A percentile compares a stretch with the other conserved stretches of the same genome.
Conservation (phyloP, 116 monocot species). For the Iris pallida region DNA sequence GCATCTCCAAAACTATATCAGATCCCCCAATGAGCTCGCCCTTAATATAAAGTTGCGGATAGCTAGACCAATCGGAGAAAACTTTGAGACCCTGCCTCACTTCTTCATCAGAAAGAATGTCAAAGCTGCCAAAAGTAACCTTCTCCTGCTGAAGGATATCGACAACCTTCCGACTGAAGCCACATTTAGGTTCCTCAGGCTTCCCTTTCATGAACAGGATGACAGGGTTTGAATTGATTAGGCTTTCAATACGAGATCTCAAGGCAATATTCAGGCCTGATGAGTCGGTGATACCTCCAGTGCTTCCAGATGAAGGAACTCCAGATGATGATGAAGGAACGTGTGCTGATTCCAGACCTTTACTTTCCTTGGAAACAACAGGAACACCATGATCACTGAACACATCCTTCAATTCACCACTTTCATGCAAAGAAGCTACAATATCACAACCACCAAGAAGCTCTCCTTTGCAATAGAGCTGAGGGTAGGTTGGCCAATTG, state of each 20-base stretch:
- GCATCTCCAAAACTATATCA: conserved; percentile 86
- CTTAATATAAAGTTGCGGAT: conserved; percentile 86
- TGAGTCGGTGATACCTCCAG: conserved; percentile 30
- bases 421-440: conserved; percentile 76
- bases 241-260: conserved; percentile 43
- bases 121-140: conserved; percentile 61
- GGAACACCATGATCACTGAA: conserved; percentile 46
- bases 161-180: conserved; percentile 75
- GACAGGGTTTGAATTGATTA: conserved; percentile 60
- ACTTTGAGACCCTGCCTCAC: conserved; percentile 79
- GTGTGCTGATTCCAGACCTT: conserved; percentile 14
- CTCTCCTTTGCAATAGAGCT: conserved; percentile 86
- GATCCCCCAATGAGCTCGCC: conserved; percentile 90
- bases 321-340: conserved; percentile 1
- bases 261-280: conserved; percentile 45
- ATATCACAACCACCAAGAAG: conserved; percentile 93
- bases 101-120: conserved; percentile 80
- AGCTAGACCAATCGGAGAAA: conserved; percentile 90
- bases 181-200: conserved; percentile 80
- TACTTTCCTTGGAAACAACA: conserved; percentile 14
- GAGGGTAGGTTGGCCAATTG: conserved; percentile 96
- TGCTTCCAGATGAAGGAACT: too few relatives aligned
- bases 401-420: conserved; percentile 72
- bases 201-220: conserved; percentile 94
- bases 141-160: conserved; percentile 80